phyloP scores from a whole-genome alignment of 2,329 filamentous ascomycete genomes.

The Arthrobotrys conoides region DNA sequence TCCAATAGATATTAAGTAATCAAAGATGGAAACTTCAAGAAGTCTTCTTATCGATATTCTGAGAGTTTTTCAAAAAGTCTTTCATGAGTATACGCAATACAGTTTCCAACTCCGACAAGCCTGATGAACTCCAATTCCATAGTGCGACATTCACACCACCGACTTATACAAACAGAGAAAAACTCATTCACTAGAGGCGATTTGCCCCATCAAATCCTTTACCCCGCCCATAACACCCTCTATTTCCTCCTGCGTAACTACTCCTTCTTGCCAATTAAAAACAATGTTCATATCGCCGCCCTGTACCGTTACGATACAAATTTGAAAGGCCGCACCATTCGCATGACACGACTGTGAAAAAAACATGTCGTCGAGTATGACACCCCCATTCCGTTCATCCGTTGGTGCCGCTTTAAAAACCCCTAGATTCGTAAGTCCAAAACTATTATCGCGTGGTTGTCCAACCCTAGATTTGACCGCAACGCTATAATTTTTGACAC shows the following conservation, averaged over 20 bases:
- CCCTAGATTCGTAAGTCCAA: slow-evolving; percentile 45
- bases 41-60: neutral
- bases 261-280: slow-evolving; percentile 50
- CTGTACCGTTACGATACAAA: slow-evolving; percentile 43
- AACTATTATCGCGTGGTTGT: slow-evolving; percentile 45
- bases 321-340: slow-evolving; percentile 47
- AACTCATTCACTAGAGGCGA: slow-evolving; percentile 5
- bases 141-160: slow-evolving; percentile 5
- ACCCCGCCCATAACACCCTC: slow-evolving; percentile 23
- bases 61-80: neutral
- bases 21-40: slow-evolving; percentile 11
- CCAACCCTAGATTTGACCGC: slow-evolving; percentile 30
- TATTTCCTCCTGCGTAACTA: slow-evolving; percentile 27
- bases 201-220: slow-evolving; percentile 5
- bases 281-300: slow-evolving; percentile 51
- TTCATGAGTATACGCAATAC: neutral
- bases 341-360: slow-evolving; percentile 46
- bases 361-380: slow-evolving; percentile 42
- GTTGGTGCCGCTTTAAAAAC: slow-evolving; percentile 15
- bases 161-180: too few relatives aligned
- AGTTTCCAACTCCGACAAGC: slow-evolving; percentile 15
- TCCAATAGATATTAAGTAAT: neutral
- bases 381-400: neutral
- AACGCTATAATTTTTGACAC: slow-evolving; percentile 37
- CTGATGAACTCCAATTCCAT: neutral